A percentile compares a stretch with the other conserved stretches of the same genome.
Evolutionary conservation across 768 basidiomycete species (phyloP).

Genomic region (Candolleomyces aberdarensis): DNA sequence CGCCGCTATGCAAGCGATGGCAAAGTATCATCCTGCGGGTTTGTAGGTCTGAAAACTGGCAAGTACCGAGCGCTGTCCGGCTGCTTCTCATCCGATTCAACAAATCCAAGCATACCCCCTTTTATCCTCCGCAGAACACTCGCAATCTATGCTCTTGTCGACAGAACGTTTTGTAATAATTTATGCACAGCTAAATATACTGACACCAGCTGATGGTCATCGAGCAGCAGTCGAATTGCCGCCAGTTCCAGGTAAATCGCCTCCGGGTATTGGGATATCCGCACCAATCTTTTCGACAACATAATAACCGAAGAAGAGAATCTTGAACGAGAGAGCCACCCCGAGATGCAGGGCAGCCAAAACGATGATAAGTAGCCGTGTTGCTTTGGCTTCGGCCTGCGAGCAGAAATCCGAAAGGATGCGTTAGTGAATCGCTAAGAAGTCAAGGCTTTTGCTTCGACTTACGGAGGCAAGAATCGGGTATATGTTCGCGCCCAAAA

Average conservation of each 20-base stretch:
- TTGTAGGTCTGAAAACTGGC: too few species aligned
- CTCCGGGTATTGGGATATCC: slow-evolving; percentile 41
- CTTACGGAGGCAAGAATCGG: slow-evolving; percentile 83
- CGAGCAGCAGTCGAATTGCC: slow-evolving; percentile 18
- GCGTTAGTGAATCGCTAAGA: neutral
- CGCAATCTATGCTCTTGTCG: too few species aligned
- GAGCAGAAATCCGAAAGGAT: slow-evolving; percentile 2
- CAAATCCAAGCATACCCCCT: too few species aligned
- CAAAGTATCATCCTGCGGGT: too few species aligned
- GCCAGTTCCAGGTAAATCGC: slow-evolving; percentile 27
- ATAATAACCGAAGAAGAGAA: slow-evolving; percentile 61
- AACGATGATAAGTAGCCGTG: slow-evolving; percentile 76
- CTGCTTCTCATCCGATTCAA: too few species aligned
- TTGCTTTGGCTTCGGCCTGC: slow-evolving; percentile 84
- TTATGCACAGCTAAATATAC: too few species aligned
- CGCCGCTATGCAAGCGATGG: too few species aligned
- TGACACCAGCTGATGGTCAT: neutral
- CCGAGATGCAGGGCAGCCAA: slow-evolving; percentile 74
- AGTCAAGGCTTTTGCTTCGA: slow-evolving; percentile 7
- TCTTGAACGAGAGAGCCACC: slow-evolving; percentile 83
- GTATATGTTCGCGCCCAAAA: slow-evolving; percentile 81
- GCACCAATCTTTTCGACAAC: slow-evolving; percentile 40
- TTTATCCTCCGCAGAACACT: too few species aligned
- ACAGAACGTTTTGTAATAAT: too few species aligned
- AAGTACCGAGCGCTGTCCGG: too few species aligned